These are phyloP conservation scores for Ballota nigra DNA, from an alignment of 257 asterid species.

Conservation along the genomic window DNA sequence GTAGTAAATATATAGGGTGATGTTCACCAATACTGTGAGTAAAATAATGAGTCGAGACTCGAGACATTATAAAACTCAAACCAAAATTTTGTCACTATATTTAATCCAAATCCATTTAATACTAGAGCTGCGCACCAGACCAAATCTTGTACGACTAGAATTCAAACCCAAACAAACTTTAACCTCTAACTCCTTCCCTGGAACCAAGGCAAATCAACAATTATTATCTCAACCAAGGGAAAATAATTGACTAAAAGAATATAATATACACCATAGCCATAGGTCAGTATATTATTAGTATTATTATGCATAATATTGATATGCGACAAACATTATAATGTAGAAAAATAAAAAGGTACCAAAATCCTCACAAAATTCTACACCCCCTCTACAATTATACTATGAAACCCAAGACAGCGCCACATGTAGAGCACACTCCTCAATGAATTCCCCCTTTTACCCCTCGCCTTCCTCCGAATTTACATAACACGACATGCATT, in stretches of 20 bases:
- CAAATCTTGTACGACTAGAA: background rate
- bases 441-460: constrained; percentile 18
- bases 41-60: too few species aligned
- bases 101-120: too few species aligned
- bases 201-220: background rate
- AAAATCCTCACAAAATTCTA: background rate
- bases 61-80: too few species aligned
- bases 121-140: too few species aligned
- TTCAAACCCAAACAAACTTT: background rate
- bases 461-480: constrained; percentile 27
- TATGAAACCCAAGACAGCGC: constrained; percentile 18
- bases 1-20: too few species aligned
- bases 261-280: constrained; percentile 6
- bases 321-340: constrained; percentile 29
- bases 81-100: too few species aligned
- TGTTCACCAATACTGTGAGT: too few species aligned
- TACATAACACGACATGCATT: constrained; percentile 57
- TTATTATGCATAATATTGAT: constrained; percentile 17
- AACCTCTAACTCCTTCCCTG: background rate
- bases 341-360: constrained; percentile 7
- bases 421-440: constrained; percentile 37
- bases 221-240: background rate
- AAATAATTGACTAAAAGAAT: background rate
- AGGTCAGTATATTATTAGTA: background rate
- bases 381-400: background rate